A percentile compares a stretch with the other conserved stretches of the same genome.
Evolutionary conservation across 2,329 filamentous ascomycete genomes (phyloP).

Genomic region (Pseudogymnoascus sp.): DNA sequence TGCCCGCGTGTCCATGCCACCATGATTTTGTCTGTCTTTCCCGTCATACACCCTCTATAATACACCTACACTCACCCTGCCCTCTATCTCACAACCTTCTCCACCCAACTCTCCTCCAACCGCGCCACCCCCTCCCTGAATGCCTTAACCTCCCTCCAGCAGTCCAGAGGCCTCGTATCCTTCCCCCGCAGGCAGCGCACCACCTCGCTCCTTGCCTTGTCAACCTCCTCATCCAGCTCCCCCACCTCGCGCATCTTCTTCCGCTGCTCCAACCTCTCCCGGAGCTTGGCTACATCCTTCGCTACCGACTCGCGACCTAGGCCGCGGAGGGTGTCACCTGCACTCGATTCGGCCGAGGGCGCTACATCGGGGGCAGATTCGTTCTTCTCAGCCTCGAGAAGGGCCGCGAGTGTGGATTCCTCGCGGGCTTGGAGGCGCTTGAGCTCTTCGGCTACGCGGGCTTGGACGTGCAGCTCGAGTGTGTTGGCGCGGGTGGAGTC

Average conservation of each 20-base stretch:
- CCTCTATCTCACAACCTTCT: slow-evolving; percentile 54
- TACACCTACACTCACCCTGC: not conserved
- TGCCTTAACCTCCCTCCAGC: slow-evolving; percentile 83
- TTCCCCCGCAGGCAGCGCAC: slow-evolving; percentile 74
- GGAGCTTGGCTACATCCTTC: slow-evolving; percentile 51
- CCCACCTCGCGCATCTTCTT: slow-evolving; percentile 59
- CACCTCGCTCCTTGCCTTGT: slow-evolving; percentile 66
- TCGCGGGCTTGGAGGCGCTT: slow-evolving; percentile 67
- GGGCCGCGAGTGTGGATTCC: slow-evolving; percentile 56
- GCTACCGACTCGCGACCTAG: slow-evolving; percentile 41
- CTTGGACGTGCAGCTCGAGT: slow-evolving; percentile 80
- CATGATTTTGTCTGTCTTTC: not conserved
- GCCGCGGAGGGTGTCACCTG: slow-evolving; percentile 26
- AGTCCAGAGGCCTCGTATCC: slow-evolving; percentile 83
- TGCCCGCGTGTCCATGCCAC: not conserved
- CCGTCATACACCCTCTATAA: not conserved
- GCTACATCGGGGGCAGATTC: slow-evolving; percentile 9
- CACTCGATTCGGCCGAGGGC: slow-evolving; percentile 16
- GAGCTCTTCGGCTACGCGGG: slow-evolving; percentile 78
- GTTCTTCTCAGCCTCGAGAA: slow-evolving; percentile 38
- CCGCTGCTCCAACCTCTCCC: slow-evolving; percentile 49
- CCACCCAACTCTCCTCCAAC: slow-evolving; percentile 81
- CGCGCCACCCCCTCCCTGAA: slow-evolving; percentile 85
- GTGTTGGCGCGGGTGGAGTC: slow-evolving; percentile 78
- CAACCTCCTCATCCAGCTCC: slow-evolving; percentile 62